phyloP scores from a whole-genome alignment of 768 basidiomycete genomes.

The Lactifluus volemus region DNA sequence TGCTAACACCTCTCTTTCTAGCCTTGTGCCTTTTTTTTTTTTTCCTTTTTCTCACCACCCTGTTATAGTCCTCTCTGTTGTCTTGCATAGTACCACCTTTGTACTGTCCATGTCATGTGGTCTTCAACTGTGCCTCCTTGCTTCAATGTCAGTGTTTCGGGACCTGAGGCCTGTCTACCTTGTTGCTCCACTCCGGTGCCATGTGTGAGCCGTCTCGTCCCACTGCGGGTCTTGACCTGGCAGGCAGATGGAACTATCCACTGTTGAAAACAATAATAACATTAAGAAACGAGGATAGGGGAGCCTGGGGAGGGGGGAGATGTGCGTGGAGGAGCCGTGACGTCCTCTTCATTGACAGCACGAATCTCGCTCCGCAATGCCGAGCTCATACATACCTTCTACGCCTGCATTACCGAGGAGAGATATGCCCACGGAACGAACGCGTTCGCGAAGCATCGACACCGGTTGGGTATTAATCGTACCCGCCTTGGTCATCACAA shows the following conservation, averaged over 20 bases:
- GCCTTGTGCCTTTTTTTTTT: too few species aligned
- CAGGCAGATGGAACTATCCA: conserved; percentile 1
- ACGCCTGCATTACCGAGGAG: conserved; percentile 73
- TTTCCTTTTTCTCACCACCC: too few species aligned
- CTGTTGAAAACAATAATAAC: background rate
- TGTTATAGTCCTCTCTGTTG: too few species aligned
- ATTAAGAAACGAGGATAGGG: background rate
- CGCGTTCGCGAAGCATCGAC: conserved; percentile 61
- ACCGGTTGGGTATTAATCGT: conserved; percentile 64
- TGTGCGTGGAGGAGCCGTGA: conserved; percentile 29
- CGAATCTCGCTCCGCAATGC: conserved; percentile 73
- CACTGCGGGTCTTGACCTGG: background rate
- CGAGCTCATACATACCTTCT: conserved; percentile 73
- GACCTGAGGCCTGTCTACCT: too few species aligned
- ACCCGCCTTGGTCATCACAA: conserved; percentile 67
- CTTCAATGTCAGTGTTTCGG: too few species aligned
- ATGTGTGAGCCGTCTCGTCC: too few species aligned
- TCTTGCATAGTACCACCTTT: too few species aligned
- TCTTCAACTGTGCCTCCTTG: too few species aligned
- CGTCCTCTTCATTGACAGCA: conserved; percentile 71
- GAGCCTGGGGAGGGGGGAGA: background rate
- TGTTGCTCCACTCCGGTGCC: too few species aligned
- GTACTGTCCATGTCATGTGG: too few species aligned
- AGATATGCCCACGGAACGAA: conserved; percentile 81
- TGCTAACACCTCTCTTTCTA: too few species aligned